Evolutionary conservation across 164 flowering plant genomes (phyloP).

Genomic region (Piper betle): DNA sequence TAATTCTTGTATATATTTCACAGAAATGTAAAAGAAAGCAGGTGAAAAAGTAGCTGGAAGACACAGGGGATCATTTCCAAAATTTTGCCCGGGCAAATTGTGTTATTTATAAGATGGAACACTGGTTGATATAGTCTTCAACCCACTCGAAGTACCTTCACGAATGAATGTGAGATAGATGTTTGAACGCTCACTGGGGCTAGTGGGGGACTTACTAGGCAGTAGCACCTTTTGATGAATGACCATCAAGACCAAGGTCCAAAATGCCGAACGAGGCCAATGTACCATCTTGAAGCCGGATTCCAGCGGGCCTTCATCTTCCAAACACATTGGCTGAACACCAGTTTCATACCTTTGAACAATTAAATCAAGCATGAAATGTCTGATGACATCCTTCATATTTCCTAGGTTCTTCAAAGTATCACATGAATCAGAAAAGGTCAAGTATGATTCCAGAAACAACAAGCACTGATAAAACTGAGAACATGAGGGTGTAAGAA

Average conservation of each 20-base stretch:
- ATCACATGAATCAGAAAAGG: too few relatives aligned
- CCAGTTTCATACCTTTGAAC: too few relatives aligned
- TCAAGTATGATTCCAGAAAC: too few relatives aligned
- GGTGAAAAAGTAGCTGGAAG: conserved; percentile 2
- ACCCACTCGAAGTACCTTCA: conserved; percentile 3
- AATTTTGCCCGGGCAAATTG: conserved; percentile 3
- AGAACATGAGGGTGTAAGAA: too few relatives aligned
- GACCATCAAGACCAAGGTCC: not conserved
- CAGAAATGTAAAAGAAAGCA: not conserved
- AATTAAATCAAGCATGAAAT: too few relatives aligned
- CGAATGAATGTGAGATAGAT: conserved; percentile 2
- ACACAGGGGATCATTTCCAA: not conserved
- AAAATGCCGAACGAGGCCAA: too few relatives aligned
- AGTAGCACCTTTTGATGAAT: conserved; percentile 21
- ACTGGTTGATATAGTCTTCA: conserved; percentile 2
- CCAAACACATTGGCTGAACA: too few relatives aligned
- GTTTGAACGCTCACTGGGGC: not conserved
- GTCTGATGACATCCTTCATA: too few relatives aligned
- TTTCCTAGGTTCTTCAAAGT: too few relatives aligned
- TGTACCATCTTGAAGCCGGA: too few relatives aligned
- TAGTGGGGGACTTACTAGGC: not conserved
- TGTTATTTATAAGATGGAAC: not conserved
- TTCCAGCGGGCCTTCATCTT: too few relatives aligned
- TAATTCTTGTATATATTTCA: not conserved
- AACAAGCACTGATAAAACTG: too few relatives aligned